Conservation (phyloP, 83 land plant genomes). For the Picea abies region DNA sequence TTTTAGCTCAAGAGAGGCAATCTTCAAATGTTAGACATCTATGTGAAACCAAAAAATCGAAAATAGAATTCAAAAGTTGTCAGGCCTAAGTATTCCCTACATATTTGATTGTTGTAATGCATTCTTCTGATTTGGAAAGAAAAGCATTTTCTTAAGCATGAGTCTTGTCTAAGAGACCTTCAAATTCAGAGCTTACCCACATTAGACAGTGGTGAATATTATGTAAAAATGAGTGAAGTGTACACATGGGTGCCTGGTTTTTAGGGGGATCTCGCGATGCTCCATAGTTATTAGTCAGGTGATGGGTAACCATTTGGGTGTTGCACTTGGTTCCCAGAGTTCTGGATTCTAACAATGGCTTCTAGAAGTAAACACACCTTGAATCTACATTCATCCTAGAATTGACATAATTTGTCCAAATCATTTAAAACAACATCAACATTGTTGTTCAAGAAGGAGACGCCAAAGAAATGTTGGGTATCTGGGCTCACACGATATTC, state of each 20-base stretch:
- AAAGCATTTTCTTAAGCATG: slow-evolving; percentile 82
- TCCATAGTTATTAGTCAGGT: slow-evolving; percentile 90
- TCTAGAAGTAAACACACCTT: slow-evolving; percentile 90
- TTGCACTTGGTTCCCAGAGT: slow-evolving; percentile 93
- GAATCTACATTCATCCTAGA: slow-evolving; percentile 88
- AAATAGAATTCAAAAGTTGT: slow-evolving; percentile 74
- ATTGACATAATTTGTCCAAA: slow-evolving; percentile 78
- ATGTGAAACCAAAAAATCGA: slow-evolving; percentile 84
- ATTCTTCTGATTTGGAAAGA: slow-evolving; percentile 66
- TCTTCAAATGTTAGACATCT: slow-evolving; percentile 77
- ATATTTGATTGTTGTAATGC: slow-evolving; percentile 52
- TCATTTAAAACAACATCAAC: slow-evolving; percentile 86
- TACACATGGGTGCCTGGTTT: slow-evolving; percentile 99
- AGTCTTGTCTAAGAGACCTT: slow-evolving; percentile 90
- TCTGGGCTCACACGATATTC: slow-evolving; percentile 84
- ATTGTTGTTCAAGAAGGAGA: slow-evolving; percentile 75
- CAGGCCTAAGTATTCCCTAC: slow-evolving; percentile 97
- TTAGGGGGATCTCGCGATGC: slow-evolving; percentile 98
- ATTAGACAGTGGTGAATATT: slow-evolving; percentile 95
- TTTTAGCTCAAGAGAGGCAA: slow-evolving; percentile 81
- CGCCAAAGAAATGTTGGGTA: slow-evolving; percentile 89
- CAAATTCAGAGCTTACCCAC: slow-evolving; percentile 98
- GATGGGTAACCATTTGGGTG: too few species aligned
- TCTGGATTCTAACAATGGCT: slow-evolving; percentile 92
- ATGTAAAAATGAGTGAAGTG: slow-evolving; percentile 94